Evolutionary conservation across 2,329 filamentous ascomycete genomes (phyloP).

Genomic region (Periconia macrospinosa): DNA sequence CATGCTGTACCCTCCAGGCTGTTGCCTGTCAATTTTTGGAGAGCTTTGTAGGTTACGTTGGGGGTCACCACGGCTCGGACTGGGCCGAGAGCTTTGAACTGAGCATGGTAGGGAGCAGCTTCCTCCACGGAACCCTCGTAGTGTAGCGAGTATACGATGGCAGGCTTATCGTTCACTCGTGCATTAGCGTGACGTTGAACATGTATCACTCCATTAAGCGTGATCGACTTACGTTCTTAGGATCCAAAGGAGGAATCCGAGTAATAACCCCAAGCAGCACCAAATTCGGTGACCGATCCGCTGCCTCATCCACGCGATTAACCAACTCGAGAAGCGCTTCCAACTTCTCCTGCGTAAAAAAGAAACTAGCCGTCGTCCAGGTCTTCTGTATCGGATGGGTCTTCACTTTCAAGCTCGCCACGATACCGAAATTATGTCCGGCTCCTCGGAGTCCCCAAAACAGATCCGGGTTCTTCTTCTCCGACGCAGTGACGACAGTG

Average conservation of each 20-base stretch:
- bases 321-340: constrained; percentile 7
- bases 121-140: constrained; percentile 19
- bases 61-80: constrained; percentile 3
- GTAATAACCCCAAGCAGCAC: constrained; percentile 12
- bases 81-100: constrained; percentile 19
- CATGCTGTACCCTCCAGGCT: constrained; percentile 14
- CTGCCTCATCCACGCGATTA: constrained; percentile 11
- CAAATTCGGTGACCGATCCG: constrained; percentile 11
- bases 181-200: neutral
- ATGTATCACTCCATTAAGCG: neutral
- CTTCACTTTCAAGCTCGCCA: constrained; percentile 18
- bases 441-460: constrained; percentile 46
- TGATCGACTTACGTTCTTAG: constrained; percentile 13
- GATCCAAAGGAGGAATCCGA: constrained; percentile 15
- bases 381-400: constrained; percentile 6
- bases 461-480: constrained; percentile 23
- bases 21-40: constrained; percentile 20
- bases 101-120: constrained; percentile 15
- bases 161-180: constrained; percentile 7
- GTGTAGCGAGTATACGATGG: constrained; percentile 18
- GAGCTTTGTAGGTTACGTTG: constrained; percentile 15
- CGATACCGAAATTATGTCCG: constrained; percentile 43
- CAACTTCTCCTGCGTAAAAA: constrained; percentile 9
- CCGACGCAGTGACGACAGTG: constrained; percentile 2
- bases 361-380: constrained; percentile 9